Evolutionary conservation across 352 stramenopile species (phyloP).

Genomic region (Phytophthora macrochlamydospora): DNA sequence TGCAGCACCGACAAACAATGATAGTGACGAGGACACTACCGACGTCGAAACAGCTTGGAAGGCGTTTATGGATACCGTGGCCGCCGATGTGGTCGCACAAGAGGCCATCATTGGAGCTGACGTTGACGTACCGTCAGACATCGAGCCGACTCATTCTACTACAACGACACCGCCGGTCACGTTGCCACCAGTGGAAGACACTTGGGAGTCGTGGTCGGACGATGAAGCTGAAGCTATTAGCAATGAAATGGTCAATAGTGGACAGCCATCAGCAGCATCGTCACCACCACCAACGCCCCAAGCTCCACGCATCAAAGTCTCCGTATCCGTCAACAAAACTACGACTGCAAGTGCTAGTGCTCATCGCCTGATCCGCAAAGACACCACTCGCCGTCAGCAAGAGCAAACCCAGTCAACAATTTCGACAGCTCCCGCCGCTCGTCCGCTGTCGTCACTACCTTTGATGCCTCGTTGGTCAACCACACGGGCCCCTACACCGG

Average conservation of each 20-base stretch:
- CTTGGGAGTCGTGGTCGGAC: slow-evolving; percentile 40
- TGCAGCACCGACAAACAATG: slow-evolving; percentile 21
- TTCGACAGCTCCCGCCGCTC: slow-evolving; percentile 5
- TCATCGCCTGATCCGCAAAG: slow-evolving; percentile 5
- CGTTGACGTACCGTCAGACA: slow-evolving; percentile 3
- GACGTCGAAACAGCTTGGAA: slow-evolving; percentile 70
- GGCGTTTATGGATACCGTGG: slow-evolving; percentile 56
- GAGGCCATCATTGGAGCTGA: slow-evolving; percentile 9
- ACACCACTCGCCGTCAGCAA: slow-evolving; percentile 2
- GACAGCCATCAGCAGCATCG: slow-evolving; percentile 7
- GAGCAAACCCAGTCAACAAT: slow-evolving; percentile 8
- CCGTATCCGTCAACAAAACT: slow-evolving; percentile 21
- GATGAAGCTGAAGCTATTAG: slow-evolving; percentile 20
- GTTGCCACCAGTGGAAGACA: slow-evolving; percentile 19
- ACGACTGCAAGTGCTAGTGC: not conserved
- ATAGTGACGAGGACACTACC: slow-evolving; percentile 61
- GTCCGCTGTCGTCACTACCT: slow-evolving; percentile 29
- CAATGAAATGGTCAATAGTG: slow-evolving; percentile 12
- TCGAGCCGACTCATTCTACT: not conserved
- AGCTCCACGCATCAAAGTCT: slow-evolving; percentile 23
- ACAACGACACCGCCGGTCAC: not conserved
- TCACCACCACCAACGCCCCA: slow-evolving; percentile 6
- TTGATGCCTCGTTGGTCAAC: slow-evolving; percentile 32
- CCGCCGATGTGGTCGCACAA: slow-evolving; percentile 14
- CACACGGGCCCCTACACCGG: slow-evolving; percentile 27